Percentiles rank a stretch among this genome's conserved stretches.
These are phyloP conservation scores for Misopates orontium DNA, from an alignment of 257 asterid genomes.

Conservation along the genomic window DNA sequence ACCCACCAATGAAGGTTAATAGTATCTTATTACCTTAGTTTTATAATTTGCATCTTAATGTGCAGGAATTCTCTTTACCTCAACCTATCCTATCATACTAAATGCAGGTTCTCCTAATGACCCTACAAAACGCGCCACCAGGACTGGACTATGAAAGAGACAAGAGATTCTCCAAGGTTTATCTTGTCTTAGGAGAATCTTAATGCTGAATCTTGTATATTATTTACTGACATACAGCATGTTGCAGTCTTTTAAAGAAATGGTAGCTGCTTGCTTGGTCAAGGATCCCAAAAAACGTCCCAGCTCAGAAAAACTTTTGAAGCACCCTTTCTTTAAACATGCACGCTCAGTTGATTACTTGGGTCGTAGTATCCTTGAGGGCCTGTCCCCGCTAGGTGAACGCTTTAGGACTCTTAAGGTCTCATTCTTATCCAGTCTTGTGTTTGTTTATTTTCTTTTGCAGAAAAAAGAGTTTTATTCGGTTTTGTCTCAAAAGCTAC, in stretches of 20 bases:
- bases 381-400: slow-evolving; percentile 87
- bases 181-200: slow-evolving; percentile 33
- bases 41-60: slow-evolving; percentile 20
- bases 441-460: slow-evolving; percentile 26
- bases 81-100: slow-evolving; percentile 27
- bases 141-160: slow-evolving; percentile 99
- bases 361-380: slow-evolving; percentile 70
- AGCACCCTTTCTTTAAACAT: slow-evolving; percentile 85
- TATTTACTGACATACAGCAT: slow-evolving; percentile 36
- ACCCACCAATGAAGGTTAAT: slow-evolving; percentile 97
- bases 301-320: slow-evolving; percentile 89
- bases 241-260: slow-evolving; percentile 87
- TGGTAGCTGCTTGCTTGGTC: slow-evolving; percentile 97
- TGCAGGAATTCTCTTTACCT: slow-evolving; percentile 16
- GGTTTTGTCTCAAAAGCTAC: slow-evolving; percentile 11
- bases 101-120: slow-evolving; percentile 95
- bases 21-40: slow-evolving; percentile 16
- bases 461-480: slow-evolving; percentile 18
- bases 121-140: slow-evolving; percentile 98
- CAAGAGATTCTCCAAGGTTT: slow-evolving; percentile 92
- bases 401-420: slow-evolving; percentile 98
- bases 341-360: slow-evolving; percentile 70
- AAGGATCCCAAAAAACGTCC: slow-evolving; percentile 99
- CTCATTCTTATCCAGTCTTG: slow-evolving; percentile 46
- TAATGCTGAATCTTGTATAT: slow-evolving; percentile 20